A percentile compares a stretch with the other conserved stretches of the same genome.
Evolutionary conservation across 78 protist genomes (phyloP).

Genomic region (Cavenderia fasciculata): DNA sequence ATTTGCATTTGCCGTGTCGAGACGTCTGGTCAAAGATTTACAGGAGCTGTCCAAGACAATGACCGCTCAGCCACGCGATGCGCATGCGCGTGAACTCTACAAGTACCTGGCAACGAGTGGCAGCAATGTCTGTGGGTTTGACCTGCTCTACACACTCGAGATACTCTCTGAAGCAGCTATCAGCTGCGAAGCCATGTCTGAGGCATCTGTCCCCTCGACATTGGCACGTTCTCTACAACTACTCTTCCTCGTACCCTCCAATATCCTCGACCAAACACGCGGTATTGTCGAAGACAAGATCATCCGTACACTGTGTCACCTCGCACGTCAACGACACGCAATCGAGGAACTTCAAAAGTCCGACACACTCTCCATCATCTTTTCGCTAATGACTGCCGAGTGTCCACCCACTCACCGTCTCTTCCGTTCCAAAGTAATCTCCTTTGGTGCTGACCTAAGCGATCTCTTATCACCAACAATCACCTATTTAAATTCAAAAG

Average conservation of each 20-base stretch:
- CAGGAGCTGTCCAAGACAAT: constrained; percentile 25
- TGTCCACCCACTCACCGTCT: constrained; percentile 43
- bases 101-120: constrained; percentile 12
- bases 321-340: constrained; percentile 40
- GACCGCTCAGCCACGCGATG: constrained; percentile 9
- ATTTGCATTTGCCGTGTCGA: constrained; percentile 62
- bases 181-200: constrained; percentile 63
- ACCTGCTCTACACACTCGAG: constrained; percentile 27
- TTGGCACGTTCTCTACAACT: constrained; percentile 43
- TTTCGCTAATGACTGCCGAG: constrained; percentile 33
- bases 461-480: constrained; percentile 65
- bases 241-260: constrained; percentile 25
- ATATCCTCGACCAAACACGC: background rate
- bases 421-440: constrained; percentile 26
- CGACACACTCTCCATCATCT: constrained; percentile 27
- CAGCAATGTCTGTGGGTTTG: constrained; percentile 26
- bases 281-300: constrained; percentile 57
- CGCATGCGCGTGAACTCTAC: constrained; percentile 16
- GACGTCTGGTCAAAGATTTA: constrained; percentile 56
- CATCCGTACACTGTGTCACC: constrained; percentile 37
- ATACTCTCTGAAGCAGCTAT: constrained; percentile 28
- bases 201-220: constrained; percentile 49
- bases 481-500: constrained; percentile 54
- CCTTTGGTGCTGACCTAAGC: constrained; percentile 45
- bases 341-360: constrained; percentile 64